phyloP scores from a whole-genome alignment of 2,329 filamentous ascomycete genomes.

The Phaeosphaeriaceae sp. region DNA sequence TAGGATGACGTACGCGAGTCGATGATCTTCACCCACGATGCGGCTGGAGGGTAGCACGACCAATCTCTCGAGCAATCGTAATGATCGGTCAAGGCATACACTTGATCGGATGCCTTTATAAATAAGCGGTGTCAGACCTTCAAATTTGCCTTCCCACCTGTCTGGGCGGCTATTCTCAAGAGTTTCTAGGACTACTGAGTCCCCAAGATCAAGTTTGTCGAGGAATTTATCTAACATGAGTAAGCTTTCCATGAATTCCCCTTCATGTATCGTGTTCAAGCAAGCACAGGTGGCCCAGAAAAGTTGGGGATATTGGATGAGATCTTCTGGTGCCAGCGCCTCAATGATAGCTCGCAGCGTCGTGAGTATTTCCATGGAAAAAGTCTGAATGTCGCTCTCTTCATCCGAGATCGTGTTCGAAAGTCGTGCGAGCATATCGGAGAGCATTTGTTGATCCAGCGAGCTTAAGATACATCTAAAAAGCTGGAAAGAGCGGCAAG shows the following conservation, averaged over 20 bases:
- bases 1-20: slow-evolving; percentile 83
- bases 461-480: slow-evolving; percentile 93
- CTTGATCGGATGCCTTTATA: slow-evolving; percentile 94
- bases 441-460: slow-evolving; percentile 90
- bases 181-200: slow-evolving; percentile 70
- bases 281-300: slow-evolving; percentile 99
- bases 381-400: slow-evolving; percentile 89
- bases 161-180: slow-evolving; percentile 80
- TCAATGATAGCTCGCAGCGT: slow-evolving; percentile 90
- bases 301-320: slow-evolving; percentile 89
- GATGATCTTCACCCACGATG: slow-evolving; percentile 80
- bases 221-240: slow-evolving; percentile 90
- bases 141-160: slow-evolving; percentile 88
- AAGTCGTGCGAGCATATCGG: slow-evolving; percentile 92
- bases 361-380: slow-evolving; percentile 96
- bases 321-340: slow-evolving; percentile 77
- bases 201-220: slow-evolving; percentile 79
- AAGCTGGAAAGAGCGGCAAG: slow-evolving; percentile 96
- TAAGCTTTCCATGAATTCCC: slow-evolving; percentile 89
- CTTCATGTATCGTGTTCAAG: slow-evolving; percentile 94
- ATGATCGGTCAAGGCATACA: slow-evolving; percentile 76
- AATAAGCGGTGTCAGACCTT: slow-evolving; percentile 82
- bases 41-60: slow-evolving; percentile 78
- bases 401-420: slow-evolving; percentile 98
- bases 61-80: slow-evolving; percentile 79